Evolutionary conservation across 176 grass and related monocot species (phyloP).

Genomic region (Tuctoria greenei): DNA sequence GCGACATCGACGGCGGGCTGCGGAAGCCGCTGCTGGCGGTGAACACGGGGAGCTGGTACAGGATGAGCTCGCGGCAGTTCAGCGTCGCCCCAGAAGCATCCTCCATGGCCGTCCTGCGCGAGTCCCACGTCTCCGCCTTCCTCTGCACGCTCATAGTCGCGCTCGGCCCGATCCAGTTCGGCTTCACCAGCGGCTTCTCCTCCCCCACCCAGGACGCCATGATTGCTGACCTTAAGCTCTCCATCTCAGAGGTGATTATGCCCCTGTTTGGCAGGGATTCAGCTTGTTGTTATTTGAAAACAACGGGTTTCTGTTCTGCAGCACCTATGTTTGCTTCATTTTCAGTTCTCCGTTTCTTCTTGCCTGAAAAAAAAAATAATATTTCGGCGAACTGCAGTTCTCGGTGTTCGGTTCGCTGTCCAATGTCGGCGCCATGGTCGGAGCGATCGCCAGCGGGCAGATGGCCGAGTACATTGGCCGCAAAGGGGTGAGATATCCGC

Average conservation of each 20-base stretch:
- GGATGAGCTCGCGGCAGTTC: conserved; percentile 61
- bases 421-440: conserved; percentile 78
- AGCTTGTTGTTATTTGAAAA: too few relatives aligned
- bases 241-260: conserved; percentile 54
- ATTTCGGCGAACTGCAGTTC: conserved; percentile 31
- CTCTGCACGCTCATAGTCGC: conserved; percentile 78
- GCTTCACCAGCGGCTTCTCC: conserved; percentile 67
- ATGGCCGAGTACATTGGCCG: conserved; percentile 74
- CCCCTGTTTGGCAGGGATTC: too few relatives aligned
- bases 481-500: conserved; percentile 54
- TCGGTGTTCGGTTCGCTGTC: conserved; percentile 73
- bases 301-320: too few relatives aligned
- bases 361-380: neutral
- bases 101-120: conserved; percentile 43
- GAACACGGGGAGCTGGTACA: conserved; percentile 80
- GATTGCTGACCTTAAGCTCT: conserved; percentile 62
- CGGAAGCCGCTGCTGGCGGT: conserved; percentile 54
- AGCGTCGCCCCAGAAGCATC: conserved; percentile 50
- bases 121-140: conserved; percentile 59
- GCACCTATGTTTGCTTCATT: neutral
- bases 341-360: neutral
- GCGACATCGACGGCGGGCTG: conserved; percentile 33
- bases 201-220: conserved; percentile 63
- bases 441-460: conserved; percentile 69
- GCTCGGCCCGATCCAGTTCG: conserved; percentile 73